phyloP scores from a whole-genome alignment of 306 rosid species.

The Boehmeria nivea region DNA sequence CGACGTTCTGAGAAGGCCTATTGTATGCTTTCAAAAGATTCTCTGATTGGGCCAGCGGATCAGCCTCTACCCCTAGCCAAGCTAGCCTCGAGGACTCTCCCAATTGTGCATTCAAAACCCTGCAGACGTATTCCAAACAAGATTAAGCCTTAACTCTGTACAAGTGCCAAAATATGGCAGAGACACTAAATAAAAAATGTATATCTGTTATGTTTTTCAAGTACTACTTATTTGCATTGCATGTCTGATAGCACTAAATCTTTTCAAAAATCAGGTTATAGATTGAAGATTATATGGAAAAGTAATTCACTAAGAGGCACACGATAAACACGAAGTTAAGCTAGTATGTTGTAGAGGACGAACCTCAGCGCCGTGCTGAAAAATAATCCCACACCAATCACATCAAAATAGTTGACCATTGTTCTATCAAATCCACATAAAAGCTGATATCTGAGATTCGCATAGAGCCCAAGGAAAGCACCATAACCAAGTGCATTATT shows the following conservation, averaged over 20 bases:
- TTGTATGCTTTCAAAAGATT: conserved; percentile 69
- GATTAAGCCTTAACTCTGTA: too few species aligned
- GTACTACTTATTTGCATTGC: too few species aligned
- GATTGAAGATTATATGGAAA: too few species aligned
- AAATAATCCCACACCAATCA: conserved; percentile 80
- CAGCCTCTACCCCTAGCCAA: conserved; percentile 97
- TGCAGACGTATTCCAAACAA: too few species aligned
- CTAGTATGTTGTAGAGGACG: too few species aligned
- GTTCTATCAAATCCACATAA: conserved; percentile 87
- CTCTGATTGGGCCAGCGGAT: conserved; percentile 78
- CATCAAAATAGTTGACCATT: conserved; percentile 83
- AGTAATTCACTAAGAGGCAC: too few species aligned
- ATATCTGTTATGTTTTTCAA: too few species aligned
- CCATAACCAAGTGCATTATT: conserved; percentile 91
- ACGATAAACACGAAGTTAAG: too few species aligned
- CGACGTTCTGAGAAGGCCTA: conserved; percentile 61
- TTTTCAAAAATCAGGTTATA: too few species aligned
- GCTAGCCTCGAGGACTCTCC: conserved; percentile 92
- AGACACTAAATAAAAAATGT: too few species aligned
- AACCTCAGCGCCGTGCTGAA: conserved; percentile 86
- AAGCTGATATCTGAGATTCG: conserved; percentile 89
- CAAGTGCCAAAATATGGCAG: too few species aligned
- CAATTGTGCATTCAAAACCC: conserved; percentile 72
- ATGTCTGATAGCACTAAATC: too few species aligned
- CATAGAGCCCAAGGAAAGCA: conserved; percentile 96